A percentile compares a stretch with the other conserved stretches of the same genome.
Evolutionary conservation across 768 basidiomycete genomes (phyloP).

Genomic region (Stropharia rugosoannulata): DNA sequence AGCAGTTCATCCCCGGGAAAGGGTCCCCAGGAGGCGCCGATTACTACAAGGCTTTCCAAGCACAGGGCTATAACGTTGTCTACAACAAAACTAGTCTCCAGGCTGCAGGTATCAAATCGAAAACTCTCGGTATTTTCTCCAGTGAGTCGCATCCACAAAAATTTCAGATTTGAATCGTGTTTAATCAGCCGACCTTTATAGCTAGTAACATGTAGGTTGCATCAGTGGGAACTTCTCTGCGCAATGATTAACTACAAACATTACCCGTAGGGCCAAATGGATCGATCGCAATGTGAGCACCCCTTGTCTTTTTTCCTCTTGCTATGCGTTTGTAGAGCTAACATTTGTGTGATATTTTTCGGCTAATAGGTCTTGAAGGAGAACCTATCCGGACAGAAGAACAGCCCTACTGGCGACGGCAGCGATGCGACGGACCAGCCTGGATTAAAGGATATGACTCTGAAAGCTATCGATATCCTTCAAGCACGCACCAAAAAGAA

Average conservation of each 20-base stretch:
- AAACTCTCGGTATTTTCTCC: constrained; percentile 44
- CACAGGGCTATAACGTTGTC: constrained; percentile 40
- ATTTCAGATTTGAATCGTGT: neutral
- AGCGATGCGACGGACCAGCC: constrained; percentile 43
- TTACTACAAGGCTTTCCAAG: constrained; percentile 40
- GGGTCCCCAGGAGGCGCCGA: constrained; percentile 38
- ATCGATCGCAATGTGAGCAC: constrained; percentile 35
- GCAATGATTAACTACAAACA: neutral
- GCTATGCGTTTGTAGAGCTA: neutral
- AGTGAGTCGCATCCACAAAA: constrained; percentile 19
- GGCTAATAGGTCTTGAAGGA: constrained; percentile 29
- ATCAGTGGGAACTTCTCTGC: neutral
- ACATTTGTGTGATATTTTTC: neutral
- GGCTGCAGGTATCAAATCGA: constrained; percentile 28
- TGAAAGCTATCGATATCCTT: constrained; percentile 45
- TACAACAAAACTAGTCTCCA: constrained; percentile 34
- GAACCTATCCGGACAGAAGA: constrained; percentile 35
- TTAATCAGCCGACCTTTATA: neutral
- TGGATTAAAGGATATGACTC: constrained; percentile 47
- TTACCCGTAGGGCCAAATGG: constrained; percentile 38
- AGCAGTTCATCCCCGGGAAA: constrained; percentile 38
- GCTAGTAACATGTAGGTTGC: constrained; percentile 22
- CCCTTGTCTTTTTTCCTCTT: neutral
- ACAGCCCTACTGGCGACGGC: constrained; percentile 40
- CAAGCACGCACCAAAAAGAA: constrained; percentile 35